These are phyloP conservation scores for Talaromyces rugulosus DNA, from an alignment of 2,329 filamentous ascomycete genomes.

Conservation along the genomic window DNA sequence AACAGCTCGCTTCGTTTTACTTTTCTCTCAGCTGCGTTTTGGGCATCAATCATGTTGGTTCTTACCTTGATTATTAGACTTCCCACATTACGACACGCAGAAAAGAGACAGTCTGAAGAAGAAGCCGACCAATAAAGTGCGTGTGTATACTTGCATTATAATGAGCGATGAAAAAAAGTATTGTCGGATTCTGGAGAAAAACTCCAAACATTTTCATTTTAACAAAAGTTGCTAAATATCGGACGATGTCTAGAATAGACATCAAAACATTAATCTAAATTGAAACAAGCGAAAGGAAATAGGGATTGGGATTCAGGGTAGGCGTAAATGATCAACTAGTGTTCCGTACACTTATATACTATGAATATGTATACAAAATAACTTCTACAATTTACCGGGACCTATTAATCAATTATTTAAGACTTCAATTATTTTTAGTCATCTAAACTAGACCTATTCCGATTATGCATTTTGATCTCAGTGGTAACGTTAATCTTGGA, in stretches of 20 bases:
- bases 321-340: not conserved
- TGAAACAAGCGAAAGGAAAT: not conserved
- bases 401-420: not conserved
- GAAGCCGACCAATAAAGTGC: not conserved
- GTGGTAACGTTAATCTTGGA: not conserved
- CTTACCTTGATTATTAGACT: slow-evolving; percentile 29
- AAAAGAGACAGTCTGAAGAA: slow-evolving; percentile 6
- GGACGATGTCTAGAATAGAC: not conserved
- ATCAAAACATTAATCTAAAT: not conserved
- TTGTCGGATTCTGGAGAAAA: not conserved
- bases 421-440: not conserved
- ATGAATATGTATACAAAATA: not conserved
- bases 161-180: not conserved
- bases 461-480: not conserved
- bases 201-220: not conserved
- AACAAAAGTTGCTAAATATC: not conserved
- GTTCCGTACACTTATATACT: not conserved
- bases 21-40: slow-evolving; percentile 35
- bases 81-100: slow-evolving; percentile 23
- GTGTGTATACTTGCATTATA: not conserved
- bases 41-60: slow-evolving; percentile 29
- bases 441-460: not conserved
- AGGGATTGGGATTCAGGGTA: not conserved
- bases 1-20: slow-evolving; percentile 32
- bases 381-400: not conserved